Base-by-base conservation (phyloP, 1,284 basidiomycete genomes). In the Trichosporon inkin region DNA sequence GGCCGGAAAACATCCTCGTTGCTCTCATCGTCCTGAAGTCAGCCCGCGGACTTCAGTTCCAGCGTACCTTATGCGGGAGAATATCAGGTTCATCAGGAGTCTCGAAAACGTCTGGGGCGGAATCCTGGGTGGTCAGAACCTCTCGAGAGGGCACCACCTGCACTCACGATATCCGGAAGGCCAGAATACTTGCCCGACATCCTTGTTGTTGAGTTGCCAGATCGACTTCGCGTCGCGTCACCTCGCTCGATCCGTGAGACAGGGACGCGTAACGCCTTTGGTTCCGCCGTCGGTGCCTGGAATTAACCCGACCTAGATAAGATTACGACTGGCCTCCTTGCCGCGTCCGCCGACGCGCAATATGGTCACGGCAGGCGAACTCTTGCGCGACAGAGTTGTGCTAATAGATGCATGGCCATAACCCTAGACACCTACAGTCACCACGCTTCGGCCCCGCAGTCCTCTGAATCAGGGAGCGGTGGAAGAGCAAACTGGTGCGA, bases 51-150 rank as follows among this genome's bases (percentile, higher is more conserved):
- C 1, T 49, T 10, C 11, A 11, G 28, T 10, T 32, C 38, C 24
- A 19, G 41, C 71, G 61, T 36, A 74, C 74, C 4, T 67, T 72
- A 47, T 61, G 60, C 3, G 71, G 60, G 2, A 67, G 49, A 1
- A 56, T 24, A 19, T 71, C 71, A n/a, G 72, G 72, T 53, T 75
- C 73, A 55, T 95, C 92, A 53, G 90, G 86, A 0, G 92, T 95
- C 77, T 96, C 92, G 72, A 95, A 96, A 38, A 95, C 84, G 74
- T 96, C 92, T 41, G 85, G 89, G 1, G 90, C 90, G 8, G 89
- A 90, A 74, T 94, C 91, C 90, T 94, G 62, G 2, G 22, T 7
- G 11, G 38, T 36, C 11, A 28, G 47, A 3, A 14, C 28, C 6
- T 34, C 10, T 19, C 28, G 28, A 32, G 11, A 14, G n/a, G 4